Conservation (phyloP, 805 yeast genomes). For the Candida ascalaphidarum region DNA sequence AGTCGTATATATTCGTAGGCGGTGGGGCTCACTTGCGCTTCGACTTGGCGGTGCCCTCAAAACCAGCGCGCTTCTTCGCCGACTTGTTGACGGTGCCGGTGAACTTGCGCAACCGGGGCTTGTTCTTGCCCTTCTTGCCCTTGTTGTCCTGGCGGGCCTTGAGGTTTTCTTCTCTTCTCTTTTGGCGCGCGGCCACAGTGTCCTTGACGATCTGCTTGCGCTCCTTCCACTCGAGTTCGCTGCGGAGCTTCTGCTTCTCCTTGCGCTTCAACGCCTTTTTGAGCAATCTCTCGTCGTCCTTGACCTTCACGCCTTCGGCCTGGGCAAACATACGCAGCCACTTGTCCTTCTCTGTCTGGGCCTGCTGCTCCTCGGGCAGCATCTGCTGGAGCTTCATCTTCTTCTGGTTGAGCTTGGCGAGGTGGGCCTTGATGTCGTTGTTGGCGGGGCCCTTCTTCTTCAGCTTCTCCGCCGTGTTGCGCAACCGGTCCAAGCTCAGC, state of each 20-base stretch:
- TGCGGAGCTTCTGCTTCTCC: constrained; percentile 74
- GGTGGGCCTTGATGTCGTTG: constrained; percentile 77
- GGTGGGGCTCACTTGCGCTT: too few relatives aligned
- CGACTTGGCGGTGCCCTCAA: constrained; percentile 63
- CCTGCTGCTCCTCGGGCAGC: constrained; percentile 53
- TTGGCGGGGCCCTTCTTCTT: constrained; percentile 79
- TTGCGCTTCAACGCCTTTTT: constrained; percentile 80
- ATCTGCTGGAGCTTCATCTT: constrained; percentile 53
- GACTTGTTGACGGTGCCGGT: constrained; percentile 46
- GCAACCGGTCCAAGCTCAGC: constrained; percentile 53
- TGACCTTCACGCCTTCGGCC: constrained; percentile 82
- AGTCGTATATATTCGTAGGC: too few relatives aligned
- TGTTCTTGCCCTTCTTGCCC: constrained; percentile 70
- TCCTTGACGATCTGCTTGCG: constrained; percentile 74
- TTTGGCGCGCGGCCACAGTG: constrained; percentile 63
- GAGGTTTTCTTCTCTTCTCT: constrained; percentile 89
- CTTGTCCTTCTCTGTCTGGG: constrained; percentile 59
- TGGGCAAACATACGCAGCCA: constrained; percentile 83
- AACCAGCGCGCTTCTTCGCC: constrained; percentile 68
- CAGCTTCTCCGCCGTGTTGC: constrained; percentile 38
- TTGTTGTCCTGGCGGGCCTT: constrained; percentile 79
- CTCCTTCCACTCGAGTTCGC: constrained; percentile 89
- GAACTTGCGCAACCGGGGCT: constrained; percentile 60
- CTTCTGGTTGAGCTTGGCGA: constrained; percentile 65
- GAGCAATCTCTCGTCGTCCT: constrained; percentile 83